Conservation (phyloP, 495 filamentous ascomycete genomes). For the Xanthoparmelia taractica region DNA sequence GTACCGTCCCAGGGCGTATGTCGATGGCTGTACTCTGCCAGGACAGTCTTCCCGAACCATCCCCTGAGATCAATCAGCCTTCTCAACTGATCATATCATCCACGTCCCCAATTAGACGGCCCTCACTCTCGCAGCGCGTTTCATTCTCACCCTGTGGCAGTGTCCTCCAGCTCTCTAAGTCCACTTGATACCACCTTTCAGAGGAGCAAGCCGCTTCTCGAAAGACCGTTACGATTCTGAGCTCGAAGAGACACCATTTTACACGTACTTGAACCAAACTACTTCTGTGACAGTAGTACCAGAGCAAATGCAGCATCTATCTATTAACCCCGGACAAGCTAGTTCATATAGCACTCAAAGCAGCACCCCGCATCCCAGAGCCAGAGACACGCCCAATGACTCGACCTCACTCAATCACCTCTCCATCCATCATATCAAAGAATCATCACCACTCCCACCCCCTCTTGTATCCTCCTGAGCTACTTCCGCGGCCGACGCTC, state of each 20-base stretch:
- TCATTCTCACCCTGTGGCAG: background rate
- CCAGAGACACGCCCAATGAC: background rate
- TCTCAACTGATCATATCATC: no score
- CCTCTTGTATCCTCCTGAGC: background rate
- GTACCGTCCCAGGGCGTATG: no score
- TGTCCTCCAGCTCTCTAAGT: background rate
- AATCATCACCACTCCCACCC: background rate
- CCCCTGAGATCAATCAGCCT: no score
- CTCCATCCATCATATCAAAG: background rate
- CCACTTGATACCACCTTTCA: background rate
- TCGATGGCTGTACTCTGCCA: no score
- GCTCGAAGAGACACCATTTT: no score
- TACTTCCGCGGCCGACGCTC: background rate
- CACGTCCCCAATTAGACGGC: background rate
- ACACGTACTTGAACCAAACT: slow-evolving; percentile 20
- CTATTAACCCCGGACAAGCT: background rate
- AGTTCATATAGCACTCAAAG: background rate
- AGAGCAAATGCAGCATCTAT: background rate
- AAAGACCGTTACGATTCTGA: background rate
- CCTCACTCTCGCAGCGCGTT: no score
- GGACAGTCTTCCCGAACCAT: no score
- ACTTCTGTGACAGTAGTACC: background rate
- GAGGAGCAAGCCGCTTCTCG: background rate
- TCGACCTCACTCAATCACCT: background rate
- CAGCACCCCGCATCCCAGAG: background rate